Base-by-base conservation (phyloP, 2,329 filamentous ascomycete genomes). In the Pseudocercospora eumusae region DNA sequence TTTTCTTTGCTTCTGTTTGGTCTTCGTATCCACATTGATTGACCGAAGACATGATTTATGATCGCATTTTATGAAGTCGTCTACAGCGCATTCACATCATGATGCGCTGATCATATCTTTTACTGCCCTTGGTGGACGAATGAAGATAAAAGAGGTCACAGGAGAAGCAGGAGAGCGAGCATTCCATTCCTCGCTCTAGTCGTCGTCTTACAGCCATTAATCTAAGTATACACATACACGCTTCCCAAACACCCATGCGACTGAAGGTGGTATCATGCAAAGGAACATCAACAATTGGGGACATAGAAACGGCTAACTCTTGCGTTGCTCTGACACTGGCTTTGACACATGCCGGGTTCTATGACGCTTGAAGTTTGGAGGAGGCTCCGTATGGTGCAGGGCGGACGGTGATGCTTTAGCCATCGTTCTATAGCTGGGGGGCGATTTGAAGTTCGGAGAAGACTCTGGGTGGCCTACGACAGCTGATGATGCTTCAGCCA, bases 231-330 rank as follows among this genome's bases (percentile, higher is more conserved):
- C 23, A 27, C 28, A 52, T 52, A 52, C 47, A 52, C 47, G 23
- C 28, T 52, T 18, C n/a, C 36, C 36, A 40, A 40, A 40, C 36
- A 40, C 36, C 36, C 36, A 40, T 40, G 36, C 36, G n/a, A 40
- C 52, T 31, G 28, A 21, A 7, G 28, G 20, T 36, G 52, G 52
- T 55, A 55, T 36, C 25, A 55, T 55, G 25, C 23, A 55, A 55
- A 55, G 31, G 15, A 55, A 55, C 13, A 55, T 18, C 13, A 31
- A 55, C 20, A 8, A 18, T 6, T 40, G 36, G 23, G 23, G 23
- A n/a, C 7, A 40, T n/a, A 40, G 6, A 18, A 40, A 33, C 11
- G 31, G 36, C 36, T 40, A 40, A n/a, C 36, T 40, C 36, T 40
- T 40, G 36, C n/a, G 3, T 40, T n/a, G 36, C 36, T 13, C 36